Evolutionary conservation across 1,284 basidiomycete species (phyloP).

Genomic region (Fomes fomentarius): DNA sequence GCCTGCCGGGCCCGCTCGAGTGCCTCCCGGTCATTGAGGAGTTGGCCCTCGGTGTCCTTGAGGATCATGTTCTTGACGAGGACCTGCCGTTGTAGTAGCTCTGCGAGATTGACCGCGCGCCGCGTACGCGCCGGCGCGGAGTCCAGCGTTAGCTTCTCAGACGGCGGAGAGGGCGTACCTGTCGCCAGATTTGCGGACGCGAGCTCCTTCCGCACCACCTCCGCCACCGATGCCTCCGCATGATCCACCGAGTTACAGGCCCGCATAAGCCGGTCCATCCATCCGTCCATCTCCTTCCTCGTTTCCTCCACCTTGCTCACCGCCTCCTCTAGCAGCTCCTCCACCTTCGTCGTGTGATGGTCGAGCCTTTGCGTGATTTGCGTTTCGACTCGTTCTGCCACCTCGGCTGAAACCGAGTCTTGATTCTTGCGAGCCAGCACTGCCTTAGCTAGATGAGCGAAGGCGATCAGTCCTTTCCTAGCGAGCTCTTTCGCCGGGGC

Average conservation of each 20-base stretch:
- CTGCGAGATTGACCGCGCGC: not conserved
- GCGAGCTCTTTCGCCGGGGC: not conserved
- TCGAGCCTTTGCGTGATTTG: not conserved
- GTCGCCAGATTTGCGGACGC: not conserved
- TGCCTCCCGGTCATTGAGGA: not conserved
- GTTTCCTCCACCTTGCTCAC: not conserved
- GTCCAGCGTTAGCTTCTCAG: not conserved
- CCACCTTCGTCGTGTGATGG: not conserved
- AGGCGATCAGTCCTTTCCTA: not conserved
- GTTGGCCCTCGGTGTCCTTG: not conserved
- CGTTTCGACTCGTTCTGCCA: not conserved
- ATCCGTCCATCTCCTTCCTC: not conserved
- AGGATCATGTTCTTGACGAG: not conserved
- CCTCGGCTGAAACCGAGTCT: not conserved
- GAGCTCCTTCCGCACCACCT: not conserved
- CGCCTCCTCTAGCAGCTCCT: not conserved
- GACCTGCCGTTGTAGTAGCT: constrained; percentile 1
- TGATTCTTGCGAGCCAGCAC: not conserved
- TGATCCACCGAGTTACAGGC: not conserved
- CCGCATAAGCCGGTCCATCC: not conserved
- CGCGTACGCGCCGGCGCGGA: constrained; percentile 2
- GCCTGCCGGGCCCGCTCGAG: not conserved
- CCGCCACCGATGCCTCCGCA: not conserved
- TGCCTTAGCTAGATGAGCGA: not conserved
- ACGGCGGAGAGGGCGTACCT: not conserved